These are phyloP conservation scores for Chenopodium album DNA, from an alignment of 148 eudicot species.

Conservation along the genomic window DNA sequence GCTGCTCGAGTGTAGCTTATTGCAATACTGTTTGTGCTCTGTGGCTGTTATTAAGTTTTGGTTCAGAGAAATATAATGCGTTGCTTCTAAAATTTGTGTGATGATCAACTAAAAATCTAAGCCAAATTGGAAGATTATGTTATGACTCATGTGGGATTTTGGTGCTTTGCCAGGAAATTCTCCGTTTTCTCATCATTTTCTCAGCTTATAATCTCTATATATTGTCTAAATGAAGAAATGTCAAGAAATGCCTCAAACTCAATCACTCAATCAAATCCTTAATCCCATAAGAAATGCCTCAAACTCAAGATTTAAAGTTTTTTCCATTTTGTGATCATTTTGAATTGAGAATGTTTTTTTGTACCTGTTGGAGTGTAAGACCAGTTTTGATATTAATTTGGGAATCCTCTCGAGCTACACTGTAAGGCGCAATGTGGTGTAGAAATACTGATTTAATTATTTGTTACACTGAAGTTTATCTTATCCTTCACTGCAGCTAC, in stretches of 20 bases:
- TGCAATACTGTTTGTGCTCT: not conserved
- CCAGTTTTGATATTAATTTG: not conserved
- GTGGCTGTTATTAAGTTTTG: not conserved
- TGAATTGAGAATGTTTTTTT: not conserved
- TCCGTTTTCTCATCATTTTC: not conserved
- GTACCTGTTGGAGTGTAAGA: not conserved
- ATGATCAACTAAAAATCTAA: not conserved
- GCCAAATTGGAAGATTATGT: not conserved
- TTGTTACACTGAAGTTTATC: not conserved
- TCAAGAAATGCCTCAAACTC: not conserved
- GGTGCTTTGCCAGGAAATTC: not conserved
- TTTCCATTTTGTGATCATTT: not conserved
- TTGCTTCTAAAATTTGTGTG: not conserved
- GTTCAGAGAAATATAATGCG: not conserved
- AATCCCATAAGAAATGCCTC: not conserved
- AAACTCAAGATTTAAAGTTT: not conserved
- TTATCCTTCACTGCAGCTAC: constrained; percentile 56
- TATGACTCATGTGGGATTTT: not conserved
- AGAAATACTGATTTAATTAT: not conserved
- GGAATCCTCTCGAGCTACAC: not conserved
- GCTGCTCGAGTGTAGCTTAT: not conserved
- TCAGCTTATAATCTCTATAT: not conserved
- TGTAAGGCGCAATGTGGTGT: not conserved
- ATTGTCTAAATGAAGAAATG: too few relatives aligned
- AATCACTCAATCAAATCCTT: not conserved